Percentiles rank a stretch among this genome's conserved stretches.
Evolutionary conservation across 805 yeast genomes (phyloP).

Genomic region (Kodamaea hsintzibuensis): DNA sequence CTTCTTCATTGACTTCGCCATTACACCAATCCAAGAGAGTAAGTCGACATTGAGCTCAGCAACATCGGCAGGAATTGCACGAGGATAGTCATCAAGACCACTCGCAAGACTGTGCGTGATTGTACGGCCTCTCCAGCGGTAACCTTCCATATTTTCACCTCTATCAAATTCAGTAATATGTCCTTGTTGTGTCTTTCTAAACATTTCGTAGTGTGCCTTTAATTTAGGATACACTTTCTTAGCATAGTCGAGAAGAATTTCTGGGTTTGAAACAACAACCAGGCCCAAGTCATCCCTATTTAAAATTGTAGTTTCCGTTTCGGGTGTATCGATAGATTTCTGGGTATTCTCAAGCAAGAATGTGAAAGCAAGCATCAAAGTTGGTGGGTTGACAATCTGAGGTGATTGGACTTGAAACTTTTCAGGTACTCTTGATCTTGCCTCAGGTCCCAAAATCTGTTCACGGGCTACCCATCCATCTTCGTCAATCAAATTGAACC

Average conservation of each 20-base stretch:
- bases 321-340: slow-evolving; percentile 15
- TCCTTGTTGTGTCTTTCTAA: slow-evolving; percentile 78
- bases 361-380: slow-evolving; percentile 72
- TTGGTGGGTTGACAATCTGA: slow-evolving; percentile 92
- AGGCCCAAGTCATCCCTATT: slow-evolving; percentile 40
- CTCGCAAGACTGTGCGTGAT: slow-evolving; percentile 82
- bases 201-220: slow-evolving; percentile 80
- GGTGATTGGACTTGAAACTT: slow-evolving; percentile 87
- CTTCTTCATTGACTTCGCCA: slow-evolving; percentile 78
- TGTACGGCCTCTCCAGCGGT: slow-evolving; percentile 94
- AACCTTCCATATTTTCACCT: slow-evolving; percentile 55
- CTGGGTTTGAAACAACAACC: slow-evolving; percentile 57
- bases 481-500: slow-evolving; percentile 85
- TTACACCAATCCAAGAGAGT: slow-evolving; percentile 89
- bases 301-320: slow-evolving; percentile 13
- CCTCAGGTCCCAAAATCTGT: slow-evolving; percentile 89
- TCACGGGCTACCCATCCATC: slow-evolving; percentile 98
- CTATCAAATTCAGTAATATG: slow-evolving; percentile 71
- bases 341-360: slow-evolving; percentile 46
- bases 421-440: slow-evolving; percentile 80
- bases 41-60: slow-evolving; percentile 92
- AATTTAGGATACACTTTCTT: slow-evolving; percentile 72
- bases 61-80: slow-evolving; percentile 75
- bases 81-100: slow-evolving; percentile 94
- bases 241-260: slow-evolving; percentile 59